Percentiles rank a stretch among this genome's conserved stretches.
These are phyloP conservation scores for Penicillium fimorum DNA, from an alignment of 495 filamentous ascomycete genomes.

Conservation along the genomic window DNA sequence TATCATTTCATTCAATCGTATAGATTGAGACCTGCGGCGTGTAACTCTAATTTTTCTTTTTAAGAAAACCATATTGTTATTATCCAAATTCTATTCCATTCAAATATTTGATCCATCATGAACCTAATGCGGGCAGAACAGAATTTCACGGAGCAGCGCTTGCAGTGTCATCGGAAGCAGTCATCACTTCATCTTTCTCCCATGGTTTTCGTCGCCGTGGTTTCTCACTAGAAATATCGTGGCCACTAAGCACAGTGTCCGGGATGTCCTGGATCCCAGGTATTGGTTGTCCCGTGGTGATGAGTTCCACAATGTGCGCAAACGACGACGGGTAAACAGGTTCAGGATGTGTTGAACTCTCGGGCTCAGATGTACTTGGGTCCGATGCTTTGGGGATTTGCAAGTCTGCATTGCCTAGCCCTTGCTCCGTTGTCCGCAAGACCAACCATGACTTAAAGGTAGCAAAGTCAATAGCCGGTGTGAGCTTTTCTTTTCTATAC, in stretches of 20 bases:
- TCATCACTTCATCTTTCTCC: conserved; percentile 54
- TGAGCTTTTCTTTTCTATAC: conserved; percentile 42
- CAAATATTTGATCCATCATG: neutral
- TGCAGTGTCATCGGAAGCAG: conserved; percentile 10
- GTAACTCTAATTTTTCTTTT: conserved; percentile 8
- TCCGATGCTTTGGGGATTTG: neutral
- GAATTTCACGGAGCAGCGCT: conserved; percentile 5
- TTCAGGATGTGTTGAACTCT: conserved; percentile 24
- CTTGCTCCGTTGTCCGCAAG: conserved; percentile 12
- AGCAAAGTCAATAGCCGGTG: conserved; percentile 37
- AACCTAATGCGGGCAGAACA: neutral
- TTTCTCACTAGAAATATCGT: conserved; percentile 51
- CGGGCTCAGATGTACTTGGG: neutral
- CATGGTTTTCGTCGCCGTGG: conserved; percentile 72
- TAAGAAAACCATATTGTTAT: conserved; percentile 11
- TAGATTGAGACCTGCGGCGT: neutral
- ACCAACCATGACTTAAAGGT: conserved; percentile 45
- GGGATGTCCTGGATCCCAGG: conserved; percentile 91
- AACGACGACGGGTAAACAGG: conserved; percentile 83
- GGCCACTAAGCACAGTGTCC: conserved; percentile 68
- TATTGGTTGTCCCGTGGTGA: conserved; percentile 78
- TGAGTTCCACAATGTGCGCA: conserved; percentile 83
- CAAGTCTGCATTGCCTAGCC: conserved; percentile 1
- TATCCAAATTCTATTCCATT: neutral
- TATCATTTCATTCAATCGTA: conserved; percentile 9